Conservation (phyloP, 768 basidiomycete species). For the Heimioporus sp. region DNA sequence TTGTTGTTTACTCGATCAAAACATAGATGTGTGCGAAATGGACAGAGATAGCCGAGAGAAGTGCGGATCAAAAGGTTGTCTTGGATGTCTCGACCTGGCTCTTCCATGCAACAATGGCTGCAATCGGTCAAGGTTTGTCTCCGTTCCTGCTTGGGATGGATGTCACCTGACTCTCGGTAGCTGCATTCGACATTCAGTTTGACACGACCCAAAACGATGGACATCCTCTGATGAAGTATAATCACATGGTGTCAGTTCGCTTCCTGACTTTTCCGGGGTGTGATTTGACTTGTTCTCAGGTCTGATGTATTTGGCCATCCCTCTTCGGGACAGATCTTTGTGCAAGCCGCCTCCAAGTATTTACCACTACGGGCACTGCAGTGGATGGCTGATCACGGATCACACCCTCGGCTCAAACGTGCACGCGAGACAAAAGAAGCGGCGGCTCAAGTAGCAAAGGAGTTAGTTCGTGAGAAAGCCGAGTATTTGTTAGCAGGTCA, state of each 20-base stretch:
- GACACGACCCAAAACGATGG: slow-evolving; percentile 2
- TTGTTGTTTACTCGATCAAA: too few relatives aligned
- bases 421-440: background rate
- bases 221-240: slow-evolving; percentile 14
- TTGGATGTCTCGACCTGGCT: slow-evolving; percentile 30
- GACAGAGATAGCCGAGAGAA: too few relatives aligned
- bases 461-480: slow-evolving; percentile 7
- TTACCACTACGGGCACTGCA: slow-evolving; percentile 21
- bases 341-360: slow-evolving; percentile 1
- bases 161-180: slow-evolving; percentile 12
- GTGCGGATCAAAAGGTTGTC: slow-evolving; percentile 8
- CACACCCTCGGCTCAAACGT: slow-evolving; percentile 13
- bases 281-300: background rate
- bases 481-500: slow-evolving; percentile 2
- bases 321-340: slow-evolving; percentile 14
- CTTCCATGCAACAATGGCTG: slow-evolving; percentile 47
- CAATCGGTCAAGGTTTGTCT: slow-evolving; percentile 45
- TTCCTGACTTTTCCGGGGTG: background rate
- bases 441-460: background rate
- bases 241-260: slow-evolving; percentile 12
- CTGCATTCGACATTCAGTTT: slow-evolving; percentile 51
- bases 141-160: background rate
- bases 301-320: slow-evolving; percentile 17
- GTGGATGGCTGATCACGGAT: slow-evolving; percentile 31
- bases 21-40: too few relatives aligned